phyloP scores from a whole-genome alignment of 202 grass and related monocot species.

The Dendrocalamus latiflorus region DNA sequence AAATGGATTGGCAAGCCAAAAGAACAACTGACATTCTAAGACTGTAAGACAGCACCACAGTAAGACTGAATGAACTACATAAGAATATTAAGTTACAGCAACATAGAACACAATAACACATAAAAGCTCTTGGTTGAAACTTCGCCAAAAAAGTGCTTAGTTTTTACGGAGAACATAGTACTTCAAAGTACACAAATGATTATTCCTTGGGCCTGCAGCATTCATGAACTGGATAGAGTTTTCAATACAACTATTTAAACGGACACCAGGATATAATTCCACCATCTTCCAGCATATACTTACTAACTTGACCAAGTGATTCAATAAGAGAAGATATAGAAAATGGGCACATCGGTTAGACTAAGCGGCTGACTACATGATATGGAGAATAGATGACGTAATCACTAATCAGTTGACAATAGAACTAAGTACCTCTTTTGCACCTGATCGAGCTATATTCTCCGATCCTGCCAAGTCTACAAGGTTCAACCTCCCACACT shows the following conservation, averaged over 20 bases:
- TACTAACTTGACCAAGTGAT: background rate
- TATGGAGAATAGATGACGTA: conserved; percentile 1
- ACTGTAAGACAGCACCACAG: conserved; percentile 14
- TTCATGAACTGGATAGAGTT: background rate
- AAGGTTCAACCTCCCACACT: conserved; percentile 80
- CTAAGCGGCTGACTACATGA: background rate
- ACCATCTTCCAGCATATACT: conserved; percentile 13
- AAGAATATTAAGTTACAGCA: conserved; percentile 17
- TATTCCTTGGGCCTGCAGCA: background rate
- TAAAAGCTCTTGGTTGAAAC: background rate
- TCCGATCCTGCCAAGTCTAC: conserved; percentile 96
- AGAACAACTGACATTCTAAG: conserved; percentile 9
- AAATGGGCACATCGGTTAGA: conserved; percentile 5
- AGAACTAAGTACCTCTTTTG: conserved; percentile 61
- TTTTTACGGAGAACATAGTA: background rate
- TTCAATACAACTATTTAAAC: conserved; percentile 8
- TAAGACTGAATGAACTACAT: conserved; percentile 16
- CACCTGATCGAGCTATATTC: conserved; percentile 78
- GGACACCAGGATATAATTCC: background rate
- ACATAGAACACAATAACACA: background rate
- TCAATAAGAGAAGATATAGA: background rate
- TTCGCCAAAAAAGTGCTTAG: background rate
- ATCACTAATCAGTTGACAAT: background rate
- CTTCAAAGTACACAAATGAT: background rate
- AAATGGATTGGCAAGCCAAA: conserved; percentile 8